Evolutionary conservation across 768 basidiomycete species (phyloP), one percentile per base, ranked within the genome.

Genomic region (Termitomyces sp.): DNA sequence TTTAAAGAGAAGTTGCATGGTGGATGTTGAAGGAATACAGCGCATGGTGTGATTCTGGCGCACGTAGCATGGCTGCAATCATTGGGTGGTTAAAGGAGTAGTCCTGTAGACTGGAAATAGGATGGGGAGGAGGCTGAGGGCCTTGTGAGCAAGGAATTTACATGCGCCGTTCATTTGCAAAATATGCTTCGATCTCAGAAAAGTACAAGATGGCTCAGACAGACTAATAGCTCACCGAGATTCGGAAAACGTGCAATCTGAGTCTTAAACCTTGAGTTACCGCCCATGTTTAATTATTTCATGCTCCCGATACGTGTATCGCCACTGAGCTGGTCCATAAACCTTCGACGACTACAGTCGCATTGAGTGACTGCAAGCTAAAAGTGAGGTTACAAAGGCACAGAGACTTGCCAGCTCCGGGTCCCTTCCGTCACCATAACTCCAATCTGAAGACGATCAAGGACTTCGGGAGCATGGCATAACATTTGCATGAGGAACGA

Each of bases 271-370:
- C 77, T 77, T 1, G 76, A 74, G 58, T 75, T 74, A 47, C 65
- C 79, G 77, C 3, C 75, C 76, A 62, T 80, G 78, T 56, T 79
- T 77, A 40, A 80, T 71, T 12, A 78, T 67, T 51, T 77, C 75
- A 50, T 72, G 71, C 4, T 77, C 77, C 26, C 70, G 74, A 51
- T 78, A 79, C 0, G 75, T 69, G 57, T 70, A 77, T 12, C 74
- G 59, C 63, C 68, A 71, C 63, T 78, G 78, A 10, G 72, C 78
- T 16, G 70, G 70, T 0, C 76, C 78, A 40, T 80, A 79, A 0
- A 76, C 72, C 38, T 66, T 71, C 0, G 74, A 69, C 50, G 74
- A 75, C 78, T 78, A 55, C 2, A 44, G 30, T 7, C n/a, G 12
- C 18, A n/a, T 5, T 5, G n/a, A 7, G 20, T 14, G 1, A 38